Percentiles rank a stretch among this genome's conserved stretches.
Conservation (phyloP, 352 stramenopile species). For the Phytophthora pluvialis region DNA sequence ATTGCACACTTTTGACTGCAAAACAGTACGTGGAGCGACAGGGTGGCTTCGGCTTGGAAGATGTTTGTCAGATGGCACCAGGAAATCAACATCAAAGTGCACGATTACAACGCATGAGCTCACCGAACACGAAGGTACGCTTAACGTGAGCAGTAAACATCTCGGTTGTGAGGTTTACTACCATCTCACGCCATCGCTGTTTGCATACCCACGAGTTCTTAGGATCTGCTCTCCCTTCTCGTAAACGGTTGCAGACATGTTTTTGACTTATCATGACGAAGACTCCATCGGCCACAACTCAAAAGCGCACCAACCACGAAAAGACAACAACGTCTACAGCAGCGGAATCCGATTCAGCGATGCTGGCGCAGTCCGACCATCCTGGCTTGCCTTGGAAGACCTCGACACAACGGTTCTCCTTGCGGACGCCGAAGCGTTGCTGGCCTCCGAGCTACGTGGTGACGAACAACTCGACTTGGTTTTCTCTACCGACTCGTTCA, state of each 20-base stretch:
- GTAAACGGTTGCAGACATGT: too few species aligned
- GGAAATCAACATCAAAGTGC: too few species aligned
- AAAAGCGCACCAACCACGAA: neutral
- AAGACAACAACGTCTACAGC: neutral
- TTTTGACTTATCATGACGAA: neutral
- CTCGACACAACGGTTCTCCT: neutral
- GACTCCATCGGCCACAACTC: neutral
- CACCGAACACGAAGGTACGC: neutral
- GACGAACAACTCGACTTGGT: neutral
- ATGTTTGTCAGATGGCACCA: constrained; percentile 29
- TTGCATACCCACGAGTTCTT: too few species aligned
- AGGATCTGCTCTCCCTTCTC: too few species aligned
- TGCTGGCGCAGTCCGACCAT: neutral
- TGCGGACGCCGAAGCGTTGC: neutral
- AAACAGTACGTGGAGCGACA: too few species aligned
- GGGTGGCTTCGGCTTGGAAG: constrained; percentile 32
- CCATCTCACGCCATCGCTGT: too few species aligned
- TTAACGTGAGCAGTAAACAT: too few species aligned
- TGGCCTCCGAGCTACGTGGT: neutral
- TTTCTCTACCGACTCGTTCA: neutral
- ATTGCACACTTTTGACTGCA: constrained; percentile 9
- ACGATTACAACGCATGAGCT: too few species aligned
- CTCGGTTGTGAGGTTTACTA: too few species aligned
- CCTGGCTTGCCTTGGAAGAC: neutral
- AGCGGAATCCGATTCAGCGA: neutral